Percentiles rank a stretch among this genome's conserved stretches.
Evolutionary conservation across 768 basidiomycete species (phyloP).

Genomic region (Kwoniella heveanensis): DNA sequence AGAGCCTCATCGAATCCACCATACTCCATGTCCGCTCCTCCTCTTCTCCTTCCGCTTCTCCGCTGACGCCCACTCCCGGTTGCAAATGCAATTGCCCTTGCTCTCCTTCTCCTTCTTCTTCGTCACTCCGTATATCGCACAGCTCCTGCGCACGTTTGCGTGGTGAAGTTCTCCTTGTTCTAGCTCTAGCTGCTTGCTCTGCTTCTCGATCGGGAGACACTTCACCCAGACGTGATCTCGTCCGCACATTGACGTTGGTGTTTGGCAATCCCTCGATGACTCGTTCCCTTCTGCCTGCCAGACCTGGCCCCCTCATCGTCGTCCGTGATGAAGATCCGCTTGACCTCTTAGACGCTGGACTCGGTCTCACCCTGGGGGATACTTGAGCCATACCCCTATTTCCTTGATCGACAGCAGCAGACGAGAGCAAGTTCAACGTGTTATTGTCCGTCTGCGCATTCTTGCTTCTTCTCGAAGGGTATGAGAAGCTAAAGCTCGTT

Average conservation of each 20-base stretch:
- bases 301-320: neutral
- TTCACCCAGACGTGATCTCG: slow-evolving; percentile 15
- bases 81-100: slow-evolving; percentile 5
- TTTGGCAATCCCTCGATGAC: slow-evolving; percentile 6
- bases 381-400: slow-evolving; percentile 44
- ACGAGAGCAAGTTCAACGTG: slow-evolving; percentile 9
- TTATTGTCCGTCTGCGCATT: neutral
- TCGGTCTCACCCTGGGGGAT: slow-evolving; percentile 33
- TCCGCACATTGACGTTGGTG: neutral
- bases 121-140: neutral
- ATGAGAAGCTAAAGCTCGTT: slow-evolving; percentile 28
- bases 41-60: slow-evolving; percentile 49
- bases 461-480: slow-evolving; percentile 22
- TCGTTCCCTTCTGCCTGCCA: neutral
- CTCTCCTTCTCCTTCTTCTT: slow-evolving; percentile 9
- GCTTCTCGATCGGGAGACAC: slow-evolving; percentile 10
- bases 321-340: slow-evolving; percentile 9
- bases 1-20: slow-evolving; percentile 92
- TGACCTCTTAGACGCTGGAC: slow-evolving; percentile 5
- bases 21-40: slow-evolving; percentile 66
- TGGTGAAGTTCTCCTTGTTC: slow-evolving; percentile 22
- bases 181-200: neutral
- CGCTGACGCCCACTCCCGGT: neutral
- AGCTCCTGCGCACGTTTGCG: slow-evolving; percentile 8
- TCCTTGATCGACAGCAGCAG: slow-evolving; percentile 33